These are phyloP conservation scores for Malassezia obtusa DNA, from an alignment of 1,284 basidiomycete species.

Conservation along the genomic window DNA sequence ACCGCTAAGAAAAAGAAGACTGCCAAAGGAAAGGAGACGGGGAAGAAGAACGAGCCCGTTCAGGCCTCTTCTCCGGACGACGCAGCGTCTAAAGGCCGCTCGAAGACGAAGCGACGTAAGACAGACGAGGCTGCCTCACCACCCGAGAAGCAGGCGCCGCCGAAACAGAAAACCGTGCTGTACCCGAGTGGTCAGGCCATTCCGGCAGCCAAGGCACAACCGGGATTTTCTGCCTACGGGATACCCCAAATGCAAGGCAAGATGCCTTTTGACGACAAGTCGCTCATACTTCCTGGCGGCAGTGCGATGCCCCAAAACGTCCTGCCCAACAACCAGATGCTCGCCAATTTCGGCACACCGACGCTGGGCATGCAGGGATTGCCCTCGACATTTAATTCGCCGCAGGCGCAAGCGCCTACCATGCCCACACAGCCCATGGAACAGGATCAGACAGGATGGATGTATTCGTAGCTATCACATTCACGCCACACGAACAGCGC, in stretches of 20 bases:
- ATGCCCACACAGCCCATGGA: background rate
- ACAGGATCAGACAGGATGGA: background rate
- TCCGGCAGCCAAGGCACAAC: background rate
- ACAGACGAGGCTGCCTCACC: conserved; percentile 20
- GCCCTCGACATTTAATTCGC: background rate
- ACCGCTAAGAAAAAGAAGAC: too few relatives aligned
- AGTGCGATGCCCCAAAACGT: conserved; percentile 9
- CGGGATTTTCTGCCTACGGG: background rate
- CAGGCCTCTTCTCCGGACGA: conserved; percentile 23
- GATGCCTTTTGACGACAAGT: conserved; percentile 32
- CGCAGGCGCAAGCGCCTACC: background rate
- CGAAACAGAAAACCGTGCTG: conserved; percentile 19
- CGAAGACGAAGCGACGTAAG: conserved; percentile 20
- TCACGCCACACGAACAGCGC: conserved; percentile 10
- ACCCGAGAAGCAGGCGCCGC: conserved; percentile 19
- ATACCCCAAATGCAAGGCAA: background rate
- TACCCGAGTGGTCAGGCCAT: background rate
- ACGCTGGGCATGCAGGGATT: background rate
- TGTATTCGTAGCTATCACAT: background rate
- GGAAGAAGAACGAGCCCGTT: conserved; percentile 28
- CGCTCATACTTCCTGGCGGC: conserved; percentile 26
- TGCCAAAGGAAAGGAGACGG: conserved; percentile 22
- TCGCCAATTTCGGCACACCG: background rate
- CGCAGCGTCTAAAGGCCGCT: conserved; percentile 22
- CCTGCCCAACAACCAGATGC: background rate